phyloP scores from a whole-genome alignment of 768 basidiomycete genomes.

The Pleurotus eryngii region DNA sequence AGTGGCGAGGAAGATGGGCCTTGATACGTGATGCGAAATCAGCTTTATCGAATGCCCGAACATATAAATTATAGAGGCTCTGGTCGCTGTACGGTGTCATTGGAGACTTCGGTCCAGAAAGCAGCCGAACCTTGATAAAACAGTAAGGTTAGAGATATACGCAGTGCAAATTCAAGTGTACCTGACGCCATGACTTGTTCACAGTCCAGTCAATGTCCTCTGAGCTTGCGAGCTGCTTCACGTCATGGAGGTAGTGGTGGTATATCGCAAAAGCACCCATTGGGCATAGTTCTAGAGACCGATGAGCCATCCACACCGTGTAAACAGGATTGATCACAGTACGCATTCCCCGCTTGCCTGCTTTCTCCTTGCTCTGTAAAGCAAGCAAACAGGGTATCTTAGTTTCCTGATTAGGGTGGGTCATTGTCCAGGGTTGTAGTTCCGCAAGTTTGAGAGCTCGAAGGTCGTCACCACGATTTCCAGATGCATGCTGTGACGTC shows the following conservation, averaged over 20 bases:
- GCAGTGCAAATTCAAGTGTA: too few relatives aligned
- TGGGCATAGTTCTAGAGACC: slow-evolving; percentile 20
- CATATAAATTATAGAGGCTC: background rate
- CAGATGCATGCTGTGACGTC: slow-evolving; percentile 23
- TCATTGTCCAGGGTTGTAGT: slow-evolving; percentile 22
- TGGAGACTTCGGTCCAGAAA: background rate
- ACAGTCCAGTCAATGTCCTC: slow-evolving; percentile 22
- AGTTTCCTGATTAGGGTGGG: slow-evolving; percentile 21
- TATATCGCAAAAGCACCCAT: slow-evolving; percentile 26
- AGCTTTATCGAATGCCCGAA: background rate
- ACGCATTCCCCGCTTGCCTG: slow-evolving; percentile 17
- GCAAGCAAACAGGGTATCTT: slow-evolving; percentile 18
- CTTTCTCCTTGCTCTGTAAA: slow-evolving; percentile 28
- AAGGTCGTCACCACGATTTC: slow-evolving; percentile 30
- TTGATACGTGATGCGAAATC: slow-evolving; percentile 17
- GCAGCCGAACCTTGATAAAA: background rate
- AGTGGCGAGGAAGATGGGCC: slow-evolving; percentile 19
- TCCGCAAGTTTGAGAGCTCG: slow-evolving; percentile 21
- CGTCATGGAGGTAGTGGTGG: slow-evolving; percentile 23
- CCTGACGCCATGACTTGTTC: slow-evolving; percentile 25
- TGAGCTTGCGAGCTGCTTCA: slow-evolving; percentile 10
- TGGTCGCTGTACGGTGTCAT: background rate
- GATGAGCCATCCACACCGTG: slow-evolving; percentile 24
- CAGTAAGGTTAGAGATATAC: background rate
- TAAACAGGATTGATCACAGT: slow-evolving; percentile 28